A percentile compares a stretch with the other conserved stretches of the same genome.
These are phyloP conservation scores for Trichoderma guizhouense DNA, from an alignment of 2,329 filamentous ascomycete species.

Conservation along the genomic window DNA sequence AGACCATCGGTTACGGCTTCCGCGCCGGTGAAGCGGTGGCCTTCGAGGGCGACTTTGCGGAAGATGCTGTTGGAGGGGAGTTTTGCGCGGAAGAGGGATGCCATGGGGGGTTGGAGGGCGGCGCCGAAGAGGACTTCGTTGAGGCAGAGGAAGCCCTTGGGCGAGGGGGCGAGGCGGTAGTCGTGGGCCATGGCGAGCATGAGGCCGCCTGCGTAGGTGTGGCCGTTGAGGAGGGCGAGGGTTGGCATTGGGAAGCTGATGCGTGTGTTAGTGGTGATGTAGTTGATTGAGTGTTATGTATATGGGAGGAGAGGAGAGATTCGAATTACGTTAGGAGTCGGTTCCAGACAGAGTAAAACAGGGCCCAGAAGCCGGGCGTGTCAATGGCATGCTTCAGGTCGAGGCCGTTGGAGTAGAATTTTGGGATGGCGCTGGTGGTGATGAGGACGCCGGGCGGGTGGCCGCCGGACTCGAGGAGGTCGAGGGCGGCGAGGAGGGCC, in stretches of 20 bases:
- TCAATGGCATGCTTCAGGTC: conserved; percentile 65
- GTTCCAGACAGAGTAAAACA: conserved; percentile 62
- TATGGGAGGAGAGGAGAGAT: not conserved
- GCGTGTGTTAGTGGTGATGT: not conserved
- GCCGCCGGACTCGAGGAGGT: conserved; percentile 64
- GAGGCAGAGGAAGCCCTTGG: conserved; percentile 70
- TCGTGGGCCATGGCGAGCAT: conserved; percentile 82
- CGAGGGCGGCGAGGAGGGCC: conserved; percentile 66
- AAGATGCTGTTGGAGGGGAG: conserved; percentile 50
- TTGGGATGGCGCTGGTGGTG: conserved; percentile 70
- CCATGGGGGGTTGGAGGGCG: conserved; percentile 71
- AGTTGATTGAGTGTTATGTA: too few species aligned
- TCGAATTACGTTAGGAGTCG: conserved; percentile 47
- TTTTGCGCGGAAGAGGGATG: conserved; percentile 70
- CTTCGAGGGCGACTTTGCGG: conserved; percentile 69
- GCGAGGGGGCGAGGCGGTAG: conserved; percentile 72
- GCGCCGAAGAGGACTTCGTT: conserved; percentile 81
- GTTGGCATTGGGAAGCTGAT: conserved; percentile 72
- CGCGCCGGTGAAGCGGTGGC: conserved; percentile 60
- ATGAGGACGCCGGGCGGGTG: conserved; percentile 70
- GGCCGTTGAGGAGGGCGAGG: conserved; percentile 73
- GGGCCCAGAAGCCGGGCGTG: conserved; percentile 59
- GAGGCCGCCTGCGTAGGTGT: conserved; percentile 77
- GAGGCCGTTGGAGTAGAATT: conserved; percentile 84
- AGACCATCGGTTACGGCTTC: conserved; percentile 64